Conservation (phyloP, 495 filamentous ascomycete genomes). For the Trichoderma virens region DNA sequence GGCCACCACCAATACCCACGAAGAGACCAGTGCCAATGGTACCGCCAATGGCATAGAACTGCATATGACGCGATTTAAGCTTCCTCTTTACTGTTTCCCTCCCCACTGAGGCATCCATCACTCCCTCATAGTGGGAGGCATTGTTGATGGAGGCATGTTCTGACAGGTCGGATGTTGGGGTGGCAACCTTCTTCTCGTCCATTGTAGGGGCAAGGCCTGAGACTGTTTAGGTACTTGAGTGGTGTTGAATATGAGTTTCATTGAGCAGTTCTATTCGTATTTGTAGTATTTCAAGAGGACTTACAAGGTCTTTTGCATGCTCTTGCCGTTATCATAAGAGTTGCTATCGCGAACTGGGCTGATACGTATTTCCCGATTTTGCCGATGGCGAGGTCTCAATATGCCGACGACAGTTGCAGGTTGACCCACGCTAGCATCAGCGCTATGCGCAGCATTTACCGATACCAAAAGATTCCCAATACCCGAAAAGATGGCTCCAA, state of each 20-base stretch:
- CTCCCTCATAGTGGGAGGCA: background rate
- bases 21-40: slow-evolving; percentile 73
- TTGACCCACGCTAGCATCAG: background rate
- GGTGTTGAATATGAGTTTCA: too few species aligned
- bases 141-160: background rate
- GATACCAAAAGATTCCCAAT: background rate
- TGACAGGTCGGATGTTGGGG: background rate
- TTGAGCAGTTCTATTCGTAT: background rate
- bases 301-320: background rate
- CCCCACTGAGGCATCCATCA: background rate
- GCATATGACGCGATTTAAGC: slow-evolving; percentile 39
- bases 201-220: background rate
- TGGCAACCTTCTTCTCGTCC: slow-evolving; percentile 1
- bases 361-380: background rate
- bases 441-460: background rate
- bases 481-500: background rate
- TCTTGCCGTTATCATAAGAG: background rate
- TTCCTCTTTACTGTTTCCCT: slow-evolving; percentile 3
- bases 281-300: background rate
- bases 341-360: background rate
- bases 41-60: slow-evolving; percentile 61
- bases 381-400: background rate
- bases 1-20: slow-evolving; percentile 57
- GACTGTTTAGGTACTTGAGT: too few species aligned
- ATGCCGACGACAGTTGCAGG: background rate